These are phyloP conservation scores for Xylariaceae sp. DNA, from an alignment of 2,329 filamentous ascomycete species.

Conservation along the genomic window DNA sequence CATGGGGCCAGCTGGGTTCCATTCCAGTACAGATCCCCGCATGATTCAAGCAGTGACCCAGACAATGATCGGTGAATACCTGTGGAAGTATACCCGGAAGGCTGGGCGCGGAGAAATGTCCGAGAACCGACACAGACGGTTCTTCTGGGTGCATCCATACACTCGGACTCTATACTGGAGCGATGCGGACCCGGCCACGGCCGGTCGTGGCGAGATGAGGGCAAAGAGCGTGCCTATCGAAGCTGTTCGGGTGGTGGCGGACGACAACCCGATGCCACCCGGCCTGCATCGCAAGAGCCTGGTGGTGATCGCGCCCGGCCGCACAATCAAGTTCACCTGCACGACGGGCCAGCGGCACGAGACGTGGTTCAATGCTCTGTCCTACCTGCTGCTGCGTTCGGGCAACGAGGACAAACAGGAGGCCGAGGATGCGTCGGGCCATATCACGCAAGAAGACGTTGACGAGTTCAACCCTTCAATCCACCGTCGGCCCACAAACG, in stretches of 20 bases:
- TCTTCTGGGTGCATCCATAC: conserved; percentile 99
- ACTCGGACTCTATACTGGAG: conserved; percentile 97
- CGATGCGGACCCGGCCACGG: conserved; percentile 75
- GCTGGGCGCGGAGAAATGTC: conserved; percentile 85
- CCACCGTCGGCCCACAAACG: conserved; percentile 34
- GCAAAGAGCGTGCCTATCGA: conserved; percentile 92
- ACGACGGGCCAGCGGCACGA: conserved; percentile 91
- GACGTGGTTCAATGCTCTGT: conserved; percentile 97
- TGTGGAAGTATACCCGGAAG: conserved; percentile 99
- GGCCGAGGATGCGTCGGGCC: conserved; percentile 52
- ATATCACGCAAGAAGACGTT: conserved; percentile 57
- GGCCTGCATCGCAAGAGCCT: conserved; percentile 92
- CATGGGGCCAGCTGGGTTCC: conserved; percentile 53
- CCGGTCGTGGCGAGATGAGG: conserved; percentile 68
- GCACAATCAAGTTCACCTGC: conserved; percentile 89
- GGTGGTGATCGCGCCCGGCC: conserved; percentile 80
- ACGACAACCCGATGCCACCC: conserved; percentile 92
- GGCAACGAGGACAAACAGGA: conserved; percentile 58
- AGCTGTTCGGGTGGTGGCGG: conserved; percentile 82
- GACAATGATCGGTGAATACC: conserved; percentile 98
- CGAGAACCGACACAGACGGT: conserved; percentile 82
- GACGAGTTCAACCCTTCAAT: conserved; percentile 77
- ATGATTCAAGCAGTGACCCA: conserved; percentile 99
- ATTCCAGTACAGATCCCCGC: conserved; percentile 76
- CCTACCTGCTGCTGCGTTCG: conserved; percentile 80